Percentiles rank a stretch among this genome's conserved stretches.
Conservation (phyloP, 495 filamentous ascomycete genomes). For the Alectoria sarmentosa region DNA sequence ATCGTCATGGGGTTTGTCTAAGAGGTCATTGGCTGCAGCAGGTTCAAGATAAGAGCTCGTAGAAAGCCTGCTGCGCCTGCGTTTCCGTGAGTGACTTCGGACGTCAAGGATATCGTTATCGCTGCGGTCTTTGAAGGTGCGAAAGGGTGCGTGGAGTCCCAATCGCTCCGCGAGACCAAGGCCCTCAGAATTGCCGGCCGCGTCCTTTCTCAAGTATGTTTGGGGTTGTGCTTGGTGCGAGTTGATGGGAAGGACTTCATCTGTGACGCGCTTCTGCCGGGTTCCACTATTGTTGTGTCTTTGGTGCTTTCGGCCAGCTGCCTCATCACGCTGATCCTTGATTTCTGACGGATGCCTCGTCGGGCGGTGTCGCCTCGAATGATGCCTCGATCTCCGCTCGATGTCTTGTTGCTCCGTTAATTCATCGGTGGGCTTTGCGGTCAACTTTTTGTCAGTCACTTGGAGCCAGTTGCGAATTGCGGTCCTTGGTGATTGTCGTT, state of each 20-base stretch:
- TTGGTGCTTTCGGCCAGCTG: background rate
- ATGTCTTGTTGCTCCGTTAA: background rate
- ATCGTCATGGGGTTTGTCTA: background rate
- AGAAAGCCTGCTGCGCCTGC: constrained; percentile 22
- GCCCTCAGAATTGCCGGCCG: background rate
- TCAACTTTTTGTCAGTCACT: background rate
- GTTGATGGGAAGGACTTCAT: background rate
- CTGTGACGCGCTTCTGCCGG: background rate
- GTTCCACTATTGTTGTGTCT: background rate
- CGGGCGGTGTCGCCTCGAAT: background rate
- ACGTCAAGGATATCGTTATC: constrained; percentile 12
- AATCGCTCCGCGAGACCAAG: constrained; percentile 14
- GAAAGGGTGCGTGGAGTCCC: constrained; percentile 24
- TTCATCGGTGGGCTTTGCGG: background rate
- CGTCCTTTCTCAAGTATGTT: background rate
- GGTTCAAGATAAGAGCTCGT: constrained; percentile 28
- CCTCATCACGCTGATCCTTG: background rate
- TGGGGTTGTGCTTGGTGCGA: background rate
- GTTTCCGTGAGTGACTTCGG: constrained; percentile 14
- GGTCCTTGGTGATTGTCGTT: constrained; percentile 20
- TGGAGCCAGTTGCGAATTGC: constrained; percentile 24
- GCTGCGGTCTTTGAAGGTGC: constrained; percentile 14
- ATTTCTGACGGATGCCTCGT: background rate
- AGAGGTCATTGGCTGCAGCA: constrained; percentile 10
- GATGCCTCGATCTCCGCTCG: background rate